Conservation (phyloP, 305 asterid genomes). For the Solanum hybrid region DNA sequence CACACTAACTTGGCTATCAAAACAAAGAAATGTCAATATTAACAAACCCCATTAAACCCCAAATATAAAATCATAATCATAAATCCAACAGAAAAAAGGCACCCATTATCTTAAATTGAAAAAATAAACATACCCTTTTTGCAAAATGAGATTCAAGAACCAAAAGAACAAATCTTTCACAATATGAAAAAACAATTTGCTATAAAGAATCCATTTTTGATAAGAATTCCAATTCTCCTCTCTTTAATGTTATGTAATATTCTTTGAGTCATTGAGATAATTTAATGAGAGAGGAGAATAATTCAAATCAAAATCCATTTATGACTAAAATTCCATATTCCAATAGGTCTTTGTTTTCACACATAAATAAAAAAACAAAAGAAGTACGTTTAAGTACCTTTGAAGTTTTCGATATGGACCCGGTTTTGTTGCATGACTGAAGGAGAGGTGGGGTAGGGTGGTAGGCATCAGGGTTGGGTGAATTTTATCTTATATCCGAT, state of each 20-base stretch:
- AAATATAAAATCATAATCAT: background rate
- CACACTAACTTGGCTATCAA: conserved; percentile 23
- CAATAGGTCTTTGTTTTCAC: background rate
- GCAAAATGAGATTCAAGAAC: background rate
- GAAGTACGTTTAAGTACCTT: background rate
- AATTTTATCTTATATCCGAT: background rate
- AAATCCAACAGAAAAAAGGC: background rate
- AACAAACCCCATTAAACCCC: background rate
- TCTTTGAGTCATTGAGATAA: background rate
- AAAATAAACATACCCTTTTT: background rate
- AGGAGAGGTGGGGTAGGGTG: background rate
- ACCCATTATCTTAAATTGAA: background rate
- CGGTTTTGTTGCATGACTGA: background rate
- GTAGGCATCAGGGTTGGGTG: background rate
- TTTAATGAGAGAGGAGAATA: background rate
- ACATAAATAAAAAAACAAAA: background rate
- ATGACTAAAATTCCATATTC: background rate
- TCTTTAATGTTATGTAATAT: background rate
- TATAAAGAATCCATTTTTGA: background rate
- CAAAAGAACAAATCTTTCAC: background rate
- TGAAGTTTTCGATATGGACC: background rate
- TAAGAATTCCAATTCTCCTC: background rate
- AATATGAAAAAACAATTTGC: background rate
- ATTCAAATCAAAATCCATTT: background rate
- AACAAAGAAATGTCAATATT: conserved; percentile 21